Base-by-base conservation (phyloP, 306 rosid species). In the Corylus americana region DNA sequence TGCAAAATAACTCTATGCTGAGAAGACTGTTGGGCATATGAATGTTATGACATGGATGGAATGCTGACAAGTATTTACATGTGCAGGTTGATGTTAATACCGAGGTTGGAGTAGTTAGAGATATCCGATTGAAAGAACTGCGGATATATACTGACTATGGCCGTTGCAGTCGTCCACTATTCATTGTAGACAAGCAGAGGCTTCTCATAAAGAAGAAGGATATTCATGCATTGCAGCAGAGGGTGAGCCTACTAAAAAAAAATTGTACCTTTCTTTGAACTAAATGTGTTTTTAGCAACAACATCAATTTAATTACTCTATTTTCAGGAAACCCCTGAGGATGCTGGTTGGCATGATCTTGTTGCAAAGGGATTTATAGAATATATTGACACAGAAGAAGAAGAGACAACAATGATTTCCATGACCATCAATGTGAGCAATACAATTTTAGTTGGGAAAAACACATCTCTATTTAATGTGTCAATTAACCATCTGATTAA, bases 341-440 rank as follows among this genome's bases (percentile, higher is more conserved):
- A 95, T 2, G 96, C 87, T 70, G 99, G 98, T 53, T 95, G 99
- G 97, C 96, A 93, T 85, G 99, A 93, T 82, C 98, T 95, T 85
- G 99, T 95, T 35, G 79, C 97, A 69, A 95, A 90, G 81, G 99
- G 99, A 66, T 91, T 74, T 80, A 91, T 95, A 78, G 99, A 95
- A 84, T 95, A 95, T 67, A 93, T 95, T 29, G 99, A 95, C 83
- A 95, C 99, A 0, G 99, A 95, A 82, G 99, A 95, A 84, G 99
- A 95, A 90, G 99, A 93, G 89, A 95, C 98, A 51, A 95, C 99
- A 0, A 95, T 93, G 98, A 95, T 95, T 88, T 95, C 99, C 72
- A 95, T 95, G 99, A 95, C 98, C 37, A 95, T 95, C 71, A 91
- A 83, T 86, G 99, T 95, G 71, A 83, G 98, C 87, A 18, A 11